Conservation (phyloP, 176 grass and related monocot species). For the Dactylis glomerata region DNA sequence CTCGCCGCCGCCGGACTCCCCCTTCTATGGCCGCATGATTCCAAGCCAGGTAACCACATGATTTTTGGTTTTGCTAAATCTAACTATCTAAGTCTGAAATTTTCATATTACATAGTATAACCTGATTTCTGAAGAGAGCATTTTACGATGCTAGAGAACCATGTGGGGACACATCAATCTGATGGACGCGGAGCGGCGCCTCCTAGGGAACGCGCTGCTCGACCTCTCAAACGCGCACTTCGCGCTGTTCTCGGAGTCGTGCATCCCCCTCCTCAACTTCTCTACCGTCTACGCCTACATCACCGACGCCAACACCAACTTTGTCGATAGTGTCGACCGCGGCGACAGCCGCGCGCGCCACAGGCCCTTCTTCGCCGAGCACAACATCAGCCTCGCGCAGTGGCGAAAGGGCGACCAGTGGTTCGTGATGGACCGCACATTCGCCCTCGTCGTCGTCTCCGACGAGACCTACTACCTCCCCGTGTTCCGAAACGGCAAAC, state of each 20-base stretch:
- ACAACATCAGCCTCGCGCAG: conserved; percentile 35
- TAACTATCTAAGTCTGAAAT: no score
- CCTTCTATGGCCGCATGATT: conserved; percentile 59
- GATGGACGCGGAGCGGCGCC: conserved; percentile 46
- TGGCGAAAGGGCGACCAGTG: conserved; percentile 85
- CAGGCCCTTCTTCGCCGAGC: conserved; percentile 27
- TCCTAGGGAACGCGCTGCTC: conserved; percentile 64
- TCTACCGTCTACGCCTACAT: conserved; percentile 38
- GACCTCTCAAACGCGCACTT: conserved; percentile 62
- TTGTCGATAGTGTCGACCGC: conserved; percentile 52
- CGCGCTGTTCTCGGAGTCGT: conserved; percentile 55
- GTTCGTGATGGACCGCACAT: conserved; percentile 56
- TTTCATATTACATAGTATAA: no score
- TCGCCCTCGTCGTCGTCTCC: conserved; percentile 43
- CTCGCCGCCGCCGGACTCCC: conserved; percentile 36
- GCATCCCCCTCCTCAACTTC: conserved; percentile 54
- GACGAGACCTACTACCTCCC: conserved; percentile 53
- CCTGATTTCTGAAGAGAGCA: no score
- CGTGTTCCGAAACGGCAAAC: conserved; percentile 43
- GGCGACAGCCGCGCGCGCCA: conserved; percentile 48
- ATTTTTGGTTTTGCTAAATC: no score
- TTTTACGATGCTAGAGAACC: conserved; percentile 30
- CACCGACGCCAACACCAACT: conserved; percentile 39
- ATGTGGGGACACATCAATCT: conserved; percentile 53
- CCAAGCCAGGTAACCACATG: conserved; percentile 51